Evolutionary conservation across 2,329 filamentous ascomycete species (phyloP).

Genomic region (Coniella vitis): DNA sequence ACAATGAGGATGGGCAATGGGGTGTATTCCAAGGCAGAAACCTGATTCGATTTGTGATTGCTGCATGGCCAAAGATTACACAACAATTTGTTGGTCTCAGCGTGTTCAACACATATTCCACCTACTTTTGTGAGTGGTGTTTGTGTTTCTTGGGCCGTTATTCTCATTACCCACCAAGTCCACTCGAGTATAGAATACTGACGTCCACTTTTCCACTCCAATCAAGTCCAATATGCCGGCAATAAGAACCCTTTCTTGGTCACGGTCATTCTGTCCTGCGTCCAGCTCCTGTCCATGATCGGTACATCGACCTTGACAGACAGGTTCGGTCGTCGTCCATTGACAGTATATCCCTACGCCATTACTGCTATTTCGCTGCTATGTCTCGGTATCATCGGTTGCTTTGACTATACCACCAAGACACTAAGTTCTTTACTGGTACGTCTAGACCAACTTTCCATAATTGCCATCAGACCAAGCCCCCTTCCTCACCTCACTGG

Average conservation of each 20-base stretch:
- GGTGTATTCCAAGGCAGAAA: neutral
- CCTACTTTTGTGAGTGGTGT: slow-evolving; percentile 17
- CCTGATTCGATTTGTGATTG: slow-evolving; percentile 1
- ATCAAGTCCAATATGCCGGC: slow-evolving; percentile 18
- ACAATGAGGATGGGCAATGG: slow-evolving; percentile 1
- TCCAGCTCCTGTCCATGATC: slow-evolving; percentile 35
- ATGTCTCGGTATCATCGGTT: slow-evolving; percentile 32
- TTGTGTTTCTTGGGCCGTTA: neutral
- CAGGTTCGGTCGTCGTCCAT: slow-evolving; percentile 28
- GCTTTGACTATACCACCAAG: slow-evolving; percentile 30
- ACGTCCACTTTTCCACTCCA: neutral
- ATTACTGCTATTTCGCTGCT: slow-evolving; percentile 30
- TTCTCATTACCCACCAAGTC: neutral
- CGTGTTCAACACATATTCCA: slow-evolving; percentile 20
- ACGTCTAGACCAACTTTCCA: neutral
- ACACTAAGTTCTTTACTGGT: slow-evolving; percentile 31
- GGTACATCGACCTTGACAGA: slow-evolving; percentile 29
- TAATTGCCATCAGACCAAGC: too few species aligned
- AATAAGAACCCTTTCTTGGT: slow-evolving; percentile 20
- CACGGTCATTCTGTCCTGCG: slow-evolving; percentile 24
- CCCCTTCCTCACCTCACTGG: neutral
- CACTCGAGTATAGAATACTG: neutral
- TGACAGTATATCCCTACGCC: slow-evolving; percentile 33
- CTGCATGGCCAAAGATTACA: slow-evolving; percentile 1
- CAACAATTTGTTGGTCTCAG: slow-evolving; percentile 21